phyloP scores from a whole-genome alignment of 192 early-diverging fungal species.

The Globomyces pollinis-pini region DNA sequence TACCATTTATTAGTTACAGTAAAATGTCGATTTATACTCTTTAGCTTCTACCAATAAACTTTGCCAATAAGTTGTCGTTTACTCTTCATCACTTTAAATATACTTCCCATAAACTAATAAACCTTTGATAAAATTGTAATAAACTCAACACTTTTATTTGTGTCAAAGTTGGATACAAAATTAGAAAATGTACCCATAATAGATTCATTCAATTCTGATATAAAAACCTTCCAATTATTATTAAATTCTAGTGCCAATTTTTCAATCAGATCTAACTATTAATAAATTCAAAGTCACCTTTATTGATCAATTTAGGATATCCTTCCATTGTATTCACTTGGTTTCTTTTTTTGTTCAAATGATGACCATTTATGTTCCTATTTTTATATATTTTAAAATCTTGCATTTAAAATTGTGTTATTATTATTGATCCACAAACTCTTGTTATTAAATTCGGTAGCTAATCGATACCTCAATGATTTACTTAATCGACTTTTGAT shows the following conservation, averaged over 20 bases:
- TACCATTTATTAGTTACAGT: no score
- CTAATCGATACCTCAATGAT: constrained; percentile 62
- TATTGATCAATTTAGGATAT: constrained; percentile 34
- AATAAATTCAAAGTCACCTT: constrained; percentile 7
- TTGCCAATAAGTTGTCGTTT: constrained; percentile 75
- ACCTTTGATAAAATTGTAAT: constrained; percentile 90
- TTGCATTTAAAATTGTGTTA: constrained; percentile 74
- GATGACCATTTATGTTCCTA: constrained; percentile 38
- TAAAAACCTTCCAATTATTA: constrained; percentile 65
- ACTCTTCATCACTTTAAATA: constrained; percentile 44
- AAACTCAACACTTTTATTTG: constrained; percentile 76
- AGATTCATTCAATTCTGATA: constrained; percentile 71
- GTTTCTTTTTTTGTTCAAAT: constrained; percentile 41
- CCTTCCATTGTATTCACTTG: constrained; percentile 67
- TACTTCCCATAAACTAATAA: constrained; percentile 73
- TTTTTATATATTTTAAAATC: neutral
- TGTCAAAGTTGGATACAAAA: constrained; percentile 84
- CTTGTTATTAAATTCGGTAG: constrained; percentile 59
- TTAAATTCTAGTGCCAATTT: constrained; percentile 68
- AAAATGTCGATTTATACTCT: constrained; percentile 57
- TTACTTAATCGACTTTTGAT: no score
- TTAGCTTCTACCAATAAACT: constrained; percentile 95
- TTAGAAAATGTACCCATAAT: constrained; percentile 91
- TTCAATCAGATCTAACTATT: constrained; percentile 51
- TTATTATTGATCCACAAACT: constrained; percentile 93